These are phyloP conservation scores for Herpetomonas samuelpessoai DNA, from an alignment of 208 protist species.

Conservation along the genomic window DNA sequence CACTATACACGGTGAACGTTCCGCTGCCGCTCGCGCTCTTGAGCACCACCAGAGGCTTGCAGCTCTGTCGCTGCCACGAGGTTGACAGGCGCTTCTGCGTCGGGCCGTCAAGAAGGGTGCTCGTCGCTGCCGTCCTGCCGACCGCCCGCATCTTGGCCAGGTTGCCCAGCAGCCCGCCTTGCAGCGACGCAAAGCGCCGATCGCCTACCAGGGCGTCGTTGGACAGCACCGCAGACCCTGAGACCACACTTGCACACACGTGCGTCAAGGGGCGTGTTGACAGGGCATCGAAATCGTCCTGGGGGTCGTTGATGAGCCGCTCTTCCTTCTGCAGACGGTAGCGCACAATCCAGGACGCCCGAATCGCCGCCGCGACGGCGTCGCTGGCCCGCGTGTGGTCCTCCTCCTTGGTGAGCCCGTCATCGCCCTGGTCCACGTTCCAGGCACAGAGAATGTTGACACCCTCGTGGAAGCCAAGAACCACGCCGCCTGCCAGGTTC, in stretches of 20 bases:
- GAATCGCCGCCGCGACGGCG: too few species aligned
- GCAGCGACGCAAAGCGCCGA: not conserved
- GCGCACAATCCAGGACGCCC: too few species aligned
- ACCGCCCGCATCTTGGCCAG: conserved; percentile 1
- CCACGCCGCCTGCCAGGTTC: too few species aligned
- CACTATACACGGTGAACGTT: conserved; percentile 6
- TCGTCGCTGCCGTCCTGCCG: not conserved
- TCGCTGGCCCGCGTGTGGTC: too few species aligned
- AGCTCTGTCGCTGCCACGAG: not conserved
- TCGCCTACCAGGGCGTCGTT: conserved; percentile 1
- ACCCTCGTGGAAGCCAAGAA: too few species aligned
- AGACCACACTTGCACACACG: not conserved
- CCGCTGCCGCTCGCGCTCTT: not conserved
- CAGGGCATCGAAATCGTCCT: too few species aligned
- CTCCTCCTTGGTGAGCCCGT: too few species aligned
- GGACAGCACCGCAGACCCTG: conserved; percentile 13
- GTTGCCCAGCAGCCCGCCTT: not conserved
- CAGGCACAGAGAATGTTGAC: too few species aligned
- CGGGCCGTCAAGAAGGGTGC: conserved; percentile 6
- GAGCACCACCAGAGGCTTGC: conserved; percentile 19
- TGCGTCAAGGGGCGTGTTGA: not conserved
- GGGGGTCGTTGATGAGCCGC: too few species aligned
- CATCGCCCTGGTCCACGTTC: too few species aligned
- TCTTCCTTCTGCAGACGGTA: too few species aligned
- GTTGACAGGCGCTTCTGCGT: conserved; percentile 11